phyloP scores from a whole-genome alignment of 2,329 filamentous ascomycete species.

The Hirsutella minnesotensis region DNA sequence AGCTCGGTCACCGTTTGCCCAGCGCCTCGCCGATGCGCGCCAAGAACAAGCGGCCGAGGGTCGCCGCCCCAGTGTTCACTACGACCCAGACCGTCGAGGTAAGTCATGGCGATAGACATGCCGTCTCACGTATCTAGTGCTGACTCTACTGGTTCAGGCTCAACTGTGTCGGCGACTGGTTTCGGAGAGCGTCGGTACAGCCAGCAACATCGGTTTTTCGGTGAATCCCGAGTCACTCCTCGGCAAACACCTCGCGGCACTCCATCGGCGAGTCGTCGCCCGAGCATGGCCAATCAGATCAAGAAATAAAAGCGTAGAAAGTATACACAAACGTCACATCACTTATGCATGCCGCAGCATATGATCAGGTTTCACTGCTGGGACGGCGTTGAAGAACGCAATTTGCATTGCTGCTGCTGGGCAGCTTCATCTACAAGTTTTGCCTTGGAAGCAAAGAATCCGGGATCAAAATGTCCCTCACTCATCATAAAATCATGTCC shows the following conservation, averaged over 20 bases:
- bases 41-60: constrained; percentile 17
- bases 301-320: constrained; percentile 2
- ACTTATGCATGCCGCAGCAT: too few species aligned
- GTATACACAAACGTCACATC: too few species aligned
- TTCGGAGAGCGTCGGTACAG: constrained; percentile 20
- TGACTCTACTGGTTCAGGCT: constrained; percentile 8
- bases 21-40: constrained; percentile 40
- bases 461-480: neutral
- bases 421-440: too few species aligned
- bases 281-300: constrained; percentile 10
- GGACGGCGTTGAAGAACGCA: too few species aligned
- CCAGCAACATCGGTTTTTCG: constrained; percentile 28
- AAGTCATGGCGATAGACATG: constrained; percentile 6
- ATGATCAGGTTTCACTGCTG: too few species aligned
- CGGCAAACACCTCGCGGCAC: constrained; percentile 24
- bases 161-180: constrained; percentile 8
- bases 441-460: neutral
- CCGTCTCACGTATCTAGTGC: neutral
- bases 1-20: constrained; percentile 51
- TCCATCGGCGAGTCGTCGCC: constrained; percentile 22
- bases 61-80: constrained; percentile 15
- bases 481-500: neutral
- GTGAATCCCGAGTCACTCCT: constrained; percentile 27
- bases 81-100: constrained; percentile 16
- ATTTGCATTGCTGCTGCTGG: too few species aligned